phyloP scores from a whole-genome alignment of 2,329 filamentous ascomycete species.

The Diatrype stigma region DNA sequence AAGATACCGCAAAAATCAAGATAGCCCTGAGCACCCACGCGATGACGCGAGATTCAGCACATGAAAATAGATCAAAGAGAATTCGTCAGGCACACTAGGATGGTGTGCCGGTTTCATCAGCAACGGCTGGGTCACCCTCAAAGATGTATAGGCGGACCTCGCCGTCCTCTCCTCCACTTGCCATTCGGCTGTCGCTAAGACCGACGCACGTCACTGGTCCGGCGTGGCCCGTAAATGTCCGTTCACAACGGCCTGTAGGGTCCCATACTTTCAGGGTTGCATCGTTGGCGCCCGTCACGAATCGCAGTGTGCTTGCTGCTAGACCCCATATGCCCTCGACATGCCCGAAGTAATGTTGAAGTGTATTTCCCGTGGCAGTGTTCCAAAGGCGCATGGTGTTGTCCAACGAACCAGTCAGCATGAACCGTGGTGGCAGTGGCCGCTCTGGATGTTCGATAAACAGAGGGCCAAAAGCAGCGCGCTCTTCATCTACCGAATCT shows the following conservation, averaged over 20 bases:
- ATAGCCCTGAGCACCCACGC: no score
- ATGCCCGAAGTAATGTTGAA: constrained; percentile 94
- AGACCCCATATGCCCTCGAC: constrained; percentile 95
- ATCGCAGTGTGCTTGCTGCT: constrained; percentile 79
- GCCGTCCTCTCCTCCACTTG: constrained; percentile 89
- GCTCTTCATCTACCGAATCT: constrained; percentile 36
- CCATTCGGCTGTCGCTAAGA: constrained; percentile 82
- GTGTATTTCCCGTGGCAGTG: constrained; percentile 71
- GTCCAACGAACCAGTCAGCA: constrained; percentile 88
- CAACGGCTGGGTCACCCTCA: constrained; percentile 42
- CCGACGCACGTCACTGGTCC: constrained; percentile 92
- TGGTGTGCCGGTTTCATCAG: constrained; percentile 48
- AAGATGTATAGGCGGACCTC: constrained; percentile 85
- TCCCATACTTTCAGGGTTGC: constrained; percentile 96
- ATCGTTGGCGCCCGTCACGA: constrained; percentile 88
- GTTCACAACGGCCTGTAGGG: constrained; percentile 85
- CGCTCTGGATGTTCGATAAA: constrained; percentile 61
- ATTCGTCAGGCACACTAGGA: constrained; percentile 28
- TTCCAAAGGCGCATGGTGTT: constrained; percentile 93
- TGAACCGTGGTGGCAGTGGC: constrained; percentile 78
- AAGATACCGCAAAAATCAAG: no score
- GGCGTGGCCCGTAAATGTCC: constrained; percentile 85
- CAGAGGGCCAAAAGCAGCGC: constrained; percentile 54
- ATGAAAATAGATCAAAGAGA: constrained; percentile 2
- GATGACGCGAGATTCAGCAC: no score